Conservation (phyloP, 768 basidiomycete genomes). For the Podaxis sp. region DNA sequence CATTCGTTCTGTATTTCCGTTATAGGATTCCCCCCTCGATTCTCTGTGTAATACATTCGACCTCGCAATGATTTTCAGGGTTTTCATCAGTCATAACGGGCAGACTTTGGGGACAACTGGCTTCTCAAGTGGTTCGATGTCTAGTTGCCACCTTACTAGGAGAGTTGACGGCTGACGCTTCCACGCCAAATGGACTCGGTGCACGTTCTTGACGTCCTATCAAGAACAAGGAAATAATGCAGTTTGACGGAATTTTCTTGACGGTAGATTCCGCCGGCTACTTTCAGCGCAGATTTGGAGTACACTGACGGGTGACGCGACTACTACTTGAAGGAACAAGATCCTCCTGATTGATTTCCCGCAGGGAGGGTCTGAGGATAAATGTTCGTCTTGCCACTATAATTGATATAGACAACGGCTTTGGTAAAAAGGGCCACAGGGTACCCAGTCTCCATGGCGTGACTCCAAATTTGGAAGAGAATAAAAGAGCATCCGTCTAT, state of each 20-base stretch:
- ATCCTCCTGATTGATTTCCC: slow-evolving; percentile 80
- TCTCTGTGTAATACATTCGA: not conserved
- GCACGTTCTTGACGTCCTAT: slow-evolving; percentile 33
- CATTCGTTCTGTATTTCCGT: not conserved
- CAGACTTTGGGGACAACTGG: not conserved
- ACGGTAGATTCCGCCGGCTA: slow-evolving; percentile 63
- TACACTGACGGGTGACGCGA: slow-evolving; percentile 67
- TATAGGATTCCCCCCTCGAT: not conserved
- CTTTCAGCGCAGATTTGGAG: slow-evolving; percentile 56
- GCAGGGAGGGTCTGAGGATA: slow-evolving; percentile 35
- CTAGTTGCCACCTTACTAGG: not conserved
- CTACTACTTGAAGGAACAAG: slow-evolving; percentile 55
- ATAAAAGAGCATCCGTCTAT: not conserved
- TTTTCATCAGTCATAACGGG: not conserved
- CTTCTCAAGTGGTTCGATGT: not conserved
- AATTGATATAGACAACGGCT: slow-evolving; percentile 34
- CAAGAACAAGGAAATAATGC: not conserved
- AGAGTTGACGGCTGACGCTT: not conserved
- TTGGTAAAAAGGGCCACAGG: slow-evolving; percentile 24
- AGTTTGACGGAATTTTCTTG: not conserved
- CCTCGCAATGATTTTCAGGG: not conserved
- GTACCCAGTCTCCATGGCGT: not conserved
- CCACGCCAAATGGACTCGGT: slow-evolving; percentile 39
- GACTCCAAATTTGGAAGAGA: not conserved
- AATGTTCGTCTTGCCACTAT: slow-evolving; percentile 36